These are phyloP conservation scores for Verticillium dahliae DNA, from an alignment of 2,329 filamentous ascomycete species.

Conservation along the genomic window DNA sequence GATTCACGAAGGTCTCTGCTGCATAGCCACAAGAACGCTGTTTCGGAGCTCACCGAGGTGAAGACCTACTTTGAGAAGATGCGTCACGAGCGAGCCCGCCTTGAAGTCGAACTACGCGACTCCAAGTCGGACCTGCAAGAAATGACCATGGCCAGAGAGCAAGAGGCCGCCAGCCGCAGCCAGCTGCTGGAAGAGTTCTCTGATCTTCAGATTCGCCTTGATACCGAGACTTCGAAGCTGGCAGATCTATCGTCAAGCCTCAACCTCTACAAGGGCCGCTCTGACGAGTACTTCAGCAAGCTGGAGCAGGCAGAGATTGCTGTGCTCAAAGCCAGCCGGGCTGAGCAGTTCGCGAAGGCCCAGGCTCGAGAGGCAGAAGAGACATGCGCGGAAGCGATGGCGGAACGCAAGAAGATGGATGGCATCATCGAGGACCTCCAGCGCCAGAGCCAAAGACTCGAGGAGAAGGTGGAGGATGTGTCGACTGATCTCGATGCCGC, in stretches of 20 bases:
- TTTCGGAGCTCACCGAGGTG: constrained; percentile 78
- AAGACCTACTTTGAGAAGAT: constrained; percentile 84
- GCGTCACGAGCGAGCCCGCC: constrained; percentile 68
- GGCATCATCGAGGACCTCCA: constrained; percentile 82
- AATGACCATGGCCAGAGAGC: constrained; percentile 69
- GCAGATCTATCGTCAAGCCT: constrained; percentile 80
- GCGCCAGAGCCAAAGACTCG: constrained; percentile 79
- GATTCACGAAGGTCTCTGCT: constrained; percentile 76
- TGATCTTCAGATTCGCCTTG: constrained; percentile 87
- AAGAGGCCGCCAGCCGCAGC: constrained; percentile 79
- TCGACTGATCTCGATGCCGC: constrained; percentile 83
- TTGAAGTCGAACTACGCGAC: constrained; percentile 86
- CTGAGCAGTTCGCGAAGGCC: constrained; percentile 88
- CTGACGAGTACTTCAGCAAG: constrained; percentile 95
- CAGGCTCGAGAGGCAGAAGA: constrained; percentile 90
- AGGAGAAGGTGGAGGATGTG: constrained; percentile 86
- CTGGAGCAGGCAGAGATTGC: constrained; percentile 95
- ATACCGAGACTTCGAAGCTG: constrained; percentile 79
- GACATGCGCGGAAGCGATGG: constrained; percentile 81
- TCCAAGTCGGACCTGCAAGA: constrained; percentile 78
- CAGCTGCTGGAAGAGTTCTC: constrained; percentile 89
- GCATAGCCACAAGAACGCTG: constrained; percentile 76
- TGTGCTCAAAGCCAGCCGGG: constrained; percentile 83
- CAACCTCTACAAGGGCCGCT: constrained; percentile 81
- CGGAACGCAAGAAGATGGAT: constrained; percentile 88